Evolutionary conservation across 2,329 filamentous ascomycete species (phyloP).

Genomic region (Trichoderma sp.): DNA sequence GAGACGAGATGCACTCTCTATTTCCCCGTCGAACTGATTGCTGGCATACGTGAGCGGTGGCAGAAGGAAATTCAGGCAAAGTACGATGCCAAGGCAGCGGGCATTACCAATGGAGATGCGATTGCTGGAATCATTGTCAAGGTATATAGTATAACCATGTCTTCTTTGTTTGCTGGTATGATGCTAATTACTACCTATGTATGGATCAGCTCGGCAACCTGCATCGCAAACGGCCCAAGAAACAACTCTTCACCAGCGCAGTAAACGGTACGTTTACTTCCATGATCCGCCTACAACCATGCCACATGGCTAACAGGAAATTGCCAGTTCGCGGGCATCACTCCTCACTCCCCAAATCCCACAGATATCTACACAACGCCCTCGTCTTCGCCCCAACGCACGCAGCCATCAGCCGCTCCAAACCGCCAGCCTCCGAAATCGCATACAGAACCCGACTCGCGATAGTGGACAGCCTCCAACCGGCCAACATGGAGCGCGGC

Average conservation of each 20-base stretch:
- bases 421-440: slow-evolving; percentile 27
- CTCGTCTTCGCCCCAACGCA: slow-evolving; percentile 18
- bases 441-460: slow-evolving; percentile 27
- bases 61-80: slow-evolving; percentile 16
- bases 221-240: slow-evolving; percentile 26
- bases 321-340: slow-evolving; percentile 27
- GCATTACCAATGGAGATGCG: slow-evolving; percentile 23
- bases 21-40: slow-evolving; percentile 11
- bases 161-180: neutral
- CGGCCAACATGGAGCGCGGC: slow-evolving; percentile 28
- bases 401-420: slow-evolving; percentile 23
- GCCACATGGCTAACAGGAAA: neutral
- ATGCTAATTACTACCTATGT: neutral
- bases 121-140: slow-evolving; percentile 24
- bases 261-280: neutral
- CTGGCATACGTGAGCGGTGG: slow-evolving; percentile 20
- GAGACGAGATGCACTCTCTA: slow-evolving; percentile 21
- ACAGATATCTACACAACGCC: slow-evolving; percentile 30
- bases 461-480: slow-evolving; percentile 32
- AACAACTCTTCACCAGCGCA: slow-evolving; percentile 17
- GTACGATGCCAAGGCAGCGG: slow-evolving; percentile 9
- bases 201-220: slow-evolving; percentile 22
- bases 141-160: neutral
- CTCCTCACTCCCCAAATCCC: slow-evolving; percentile 19
- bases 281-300: neutral